Evolutionary conservation across 2,329 filamentous ascomycete species (phyloP), one percentile per base, ranked within the genome.

Genomic region (Ophiostoma ulmi): DNA sequence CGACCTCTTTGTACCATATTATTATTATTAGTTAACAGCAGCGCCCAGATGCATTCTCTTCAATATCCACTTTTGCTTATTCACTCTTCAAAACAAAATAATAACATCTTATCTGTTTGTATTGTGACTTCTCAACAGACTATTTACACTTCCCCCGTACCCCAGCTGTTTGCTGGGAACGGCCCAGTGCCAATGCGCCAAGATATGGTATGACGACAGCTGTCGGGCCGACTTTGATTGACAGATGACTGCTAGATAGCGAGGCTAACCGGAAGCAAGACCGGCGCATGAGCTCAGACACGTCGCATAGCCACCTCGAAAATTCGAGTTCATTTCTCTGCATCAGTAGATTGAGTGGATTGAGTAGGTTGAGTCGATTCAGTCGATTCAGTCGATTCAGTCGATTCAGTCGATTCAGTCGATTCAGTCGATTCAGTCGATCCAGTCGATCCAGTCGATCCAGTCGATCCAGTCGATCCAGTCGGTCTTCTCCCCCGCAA

Each of bases 171-270:
- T 48, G 20, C 44, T 48, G 22, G 52, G 8, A 26, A 5, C 52
- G 26, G 52, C 52, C 52, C 31, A 58, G 52, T 58, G 52, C 52
- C 52, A 58, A 58, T 58, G 52, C 22, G 52, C 52, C 10, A 58
- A 58, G 10, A 11, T 26, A 58, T 20, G 17, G 52, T 58, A 58
- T 58, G 52, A 58, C 52, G 52, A 58, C 52, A 58, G 52, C 10
- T 58, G 52, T 58, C 52, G 52, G 52, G 22, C 52, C 52, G 52
- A 58, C 52, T 58, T 26, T 26, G 52, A 58, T 26, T 58, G 52
- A 58, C 52, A 26, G 52, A 58, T 26, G 22, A 58, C 26, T 26
- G 2, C 8, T 10, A 10, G 52, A 3, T 22, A 11, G 48, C 48
- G 1, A 26, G 3, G 39, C 52, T 58, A 58, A 22, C 52, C 52